Base-by-base conservation (phyloP, 495 filamentous ascomycete species). In the Evansstolkia leycettana region DNA sequence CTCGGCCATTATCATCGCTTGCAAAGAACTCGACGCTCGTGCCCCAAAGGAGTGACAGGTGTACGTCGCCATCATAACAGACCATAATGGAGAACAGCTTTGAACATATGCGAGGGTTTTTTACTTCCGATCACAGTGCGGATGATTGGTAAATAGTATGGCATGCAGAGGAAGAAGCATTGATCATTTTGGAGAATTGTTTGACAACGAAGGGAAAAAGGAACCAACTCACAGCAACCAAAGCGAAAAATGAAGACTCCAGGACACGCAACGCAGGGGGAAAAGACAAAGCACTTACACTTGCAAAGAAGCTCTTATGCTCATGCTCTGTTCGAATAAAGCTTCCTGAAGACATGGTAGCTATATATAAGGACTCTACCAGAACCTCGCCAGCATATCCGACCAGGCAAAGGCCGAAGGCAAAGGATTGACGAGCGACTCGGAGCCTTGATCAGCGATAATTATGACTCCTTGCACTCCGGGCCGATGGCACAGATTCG, bases 271-370 rank as follows among this genome's bases (percentile, higher is more conserved):
- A 36, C n/a, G 4, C 26, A 33, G 13, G 32, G 28, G 32, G 25
- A 14, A 37, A 14, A 31, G 18, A 41, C 38, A 17, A 12, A 31
- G 17, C 35, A 49, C 54, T 53, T 47, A 55, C 52, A 38, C 51
- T 58, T n/a, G 51, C 49, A 43, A 53, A 58, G 33, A 45, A 58
- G 36, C 35, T 54, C 39, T 50, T 57, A 39, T 46, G 40, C 17
- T 46, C 48, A 38, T 42, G 44, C 11, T 42, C 43, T 37, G 43
- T 46, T 12, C 41, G 48, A 36, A 41, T 38, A 17, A 34, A 37
- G 17, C 32, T 35, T 5, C 42, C 42, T 28, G 42, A 37, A 2
- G 37, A 24, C 42, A 45, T 45, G 28, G 34, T 37, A 36, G n/a
- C n/a, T n/a, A n/a, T n/a, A 9, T 36, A 23, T 5, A 23, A 23